Conservation (phyloP, 2,329 filamentous ascomycete genomes). For the Drechslera avenae region DNA sequence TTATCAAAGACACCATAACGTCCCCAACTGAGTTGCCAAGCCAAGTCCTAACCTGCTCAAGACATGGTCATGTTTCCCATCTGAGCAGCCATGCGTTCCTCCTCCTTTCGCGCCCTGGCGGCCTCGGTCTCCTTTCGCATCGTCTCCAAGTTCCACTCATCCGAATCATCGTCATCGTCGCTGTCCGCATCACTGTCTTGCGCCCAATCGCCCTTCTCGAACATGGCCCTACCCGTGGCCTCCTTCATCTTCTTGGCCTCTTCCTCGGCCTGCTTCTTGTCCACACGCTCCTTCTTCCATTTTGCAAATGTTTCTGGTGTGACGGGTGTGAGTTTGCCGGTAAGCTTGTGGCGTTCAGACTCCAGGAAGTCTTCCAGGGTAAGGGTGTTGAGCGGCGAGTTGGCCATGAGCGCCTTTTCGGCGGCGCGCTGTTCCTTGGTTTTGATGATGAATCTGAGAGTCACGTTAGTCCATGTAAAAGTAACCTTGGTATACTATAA, state of each 20-base stretch:
- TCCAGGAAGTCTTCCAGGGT: constrained; percentile 98
- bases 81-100: constrained; percentile 62
- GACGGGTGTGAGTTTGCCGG: constrained; percentile 88
- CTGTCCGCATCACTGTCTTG: constrained; percentile 61
- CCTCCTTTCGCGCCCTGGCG: constrained; percentile 74
- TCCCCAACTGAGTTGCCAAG: too few species aligned
- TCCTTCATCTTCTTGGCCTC: constrained; percentile 91
- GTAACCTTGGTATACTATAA: too few species aligned
- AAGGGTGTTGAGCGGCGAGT: constrained; percentile 90
- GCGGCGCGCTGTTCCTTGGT: constrained; percentile 95
- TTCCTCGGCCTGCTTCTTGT: constrained; percentile 95
- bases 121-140: constrained; percentile 84
- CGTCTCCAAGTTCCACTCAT: constrained; percentile 78
- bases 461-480: constrained; percentile 13
- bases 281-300: constrained; percentile 93
- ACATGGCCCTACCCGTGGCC: constrained; percentile 90
- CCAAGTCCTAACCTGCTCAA: constrained; percentile 12
- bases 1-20: too few species aligned
- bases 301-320: constrained; percentile 91
- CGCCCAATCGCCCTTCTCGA: constrained; percentile 95
- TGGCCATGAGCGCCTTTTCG: constrained; percentile 95
- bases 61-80: constrained; percentile 26
- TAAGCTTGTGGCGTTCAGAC: constrained; percentile 93
- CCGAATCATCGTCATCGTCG: constrained; percentile 65
- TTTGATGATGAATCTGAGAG: constrained; percentile 84